phyloP scores from a whole-genome alignment of 805 yeast species.

The Candida quercuum region DNA sequence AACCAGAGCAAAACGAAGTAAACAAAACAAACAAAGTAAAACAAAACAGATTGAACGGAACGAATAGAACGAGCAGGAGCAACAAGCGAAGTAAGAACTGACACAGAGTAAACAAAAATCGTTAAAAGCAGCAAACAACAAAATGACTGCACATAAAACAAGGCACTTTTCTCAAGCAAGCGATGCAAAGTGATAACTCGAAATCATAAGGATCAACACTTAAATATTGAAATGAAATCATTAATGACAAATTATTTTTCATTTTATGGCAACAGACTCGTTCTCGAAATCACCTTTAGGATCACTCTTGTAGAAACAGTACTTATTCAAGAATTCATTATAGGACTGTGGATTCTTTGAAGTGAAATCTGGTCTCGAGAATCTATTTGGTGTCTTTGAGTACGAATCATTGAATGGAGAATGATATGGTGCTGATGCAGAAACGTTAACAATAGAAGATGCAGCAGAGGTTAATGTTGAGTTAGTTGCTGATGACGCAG shows the following conservation, averaged over 20 bases:
- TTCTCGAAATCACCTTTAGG: constrained; percentile 2
- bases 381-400: neutral
- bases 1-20: too few species aligned
- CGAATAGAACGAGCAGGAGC: too few species aligned
- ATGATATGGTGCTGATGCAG: neutral
- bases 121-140: too few species aligned
- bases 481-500: constrained; percentile 3
- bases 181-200: too few species aligned
- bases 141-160: too few species aligned
- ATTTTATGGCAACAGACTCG: constrained; percentile 3
- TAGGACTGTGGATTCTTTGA: constrained; percentile 8
- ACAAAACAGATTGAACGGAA: too few species aligned
- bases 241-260: neutral
- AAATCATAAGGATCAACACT: too few species aligned
- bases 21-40: too few species aligned
- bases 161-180: neutral
- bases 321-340: constrained; percentile 21
- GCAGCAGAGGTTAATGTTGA: constrained; percentile 3
- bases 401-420: neutral
- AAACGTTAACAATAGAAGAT: neutral
- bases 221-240: too few species aligned
- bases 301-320: constrained; percentile 22
- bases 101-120: too few species aligned
- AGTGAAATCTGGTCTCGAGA: neutral
- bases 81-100: too few species aligned